These are phyloP conservation scores for Ogataea zsoltii DNA, from an alignment of 805 yeast species.

Conservation along the genomic window DNA sequence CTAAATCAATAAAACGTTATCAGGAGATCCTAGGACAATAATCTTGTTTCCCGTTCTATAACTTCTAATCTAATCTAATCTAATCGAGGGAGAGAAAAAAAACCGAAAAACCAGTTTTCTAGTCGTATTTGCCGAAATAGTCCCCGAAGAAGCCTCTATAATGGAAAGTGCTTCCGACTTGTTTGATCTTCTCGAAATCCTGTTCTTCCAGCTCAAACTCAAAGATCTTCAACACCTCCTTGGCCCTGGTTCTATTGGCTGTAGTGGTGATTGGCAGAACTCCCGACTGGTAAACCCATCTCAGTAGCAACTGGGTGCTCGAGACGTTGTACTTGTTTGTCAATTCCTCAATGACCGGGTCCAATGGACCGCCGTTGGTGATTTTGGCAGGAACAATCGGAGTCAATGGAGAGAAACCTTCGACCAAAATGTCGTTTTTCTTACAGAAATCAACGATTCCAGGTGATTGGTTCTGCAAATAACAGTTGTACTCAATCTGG, in stretches of 20 bases:
- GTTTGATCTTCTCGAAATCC: constrained; percentile 48
- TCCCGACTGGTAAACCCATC: constrained; percentile 69
- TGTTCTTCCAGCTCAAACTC: constrained; percentile 51
- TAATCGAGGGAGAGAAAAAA: too few relatives aligned
- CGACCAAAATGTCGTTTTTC: constrained; percentile 51
- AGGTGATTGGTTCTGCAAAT: constrained; percentile 62
- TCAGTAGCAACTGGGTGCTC: constrained; percentile 63
- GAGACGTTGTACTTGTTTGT: constrained; percentile 57
- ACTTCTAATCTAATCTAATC: too few relatives aligned
- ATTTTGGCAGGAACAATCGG: constrained; percentile 52
- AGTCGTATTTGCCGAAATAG: constrained; percentile 20
- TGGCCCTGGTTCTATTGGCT: constrained; percentile 54
- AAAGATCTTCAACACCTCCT: constrained; percentile 55
- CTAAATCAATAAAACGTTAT: too few relatives aligned
- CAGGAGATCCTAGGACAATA: too few relatives aligned
- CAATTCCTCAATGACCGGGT: constrained; percentile 39
- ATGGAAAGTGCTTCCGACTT: constrained; percentile 39
- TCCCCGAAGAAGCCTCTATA: constrained; percentile 26
- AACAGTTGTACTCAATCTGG: constrained; percentile 70
- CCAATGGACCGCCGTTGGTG: constrained; percentile 40
- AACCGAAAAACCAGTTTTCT: neutral
- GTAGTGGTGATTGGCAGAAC: constrained; percentile 77
- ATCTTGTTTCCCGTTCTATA: too few relatives aligned
- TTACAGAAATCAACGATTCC: constrained; percentile 54
- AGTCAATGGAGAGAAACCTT: constrained; percentile 70